A percentile compares a stretch with the other conserved stretches of the same genome.
These are phyloP conservation scores for Fusarium tuaranense DNA, from an alignment of 2,329 filamentous ascomycete genomes.

Conservation along the genomic window DNA sequence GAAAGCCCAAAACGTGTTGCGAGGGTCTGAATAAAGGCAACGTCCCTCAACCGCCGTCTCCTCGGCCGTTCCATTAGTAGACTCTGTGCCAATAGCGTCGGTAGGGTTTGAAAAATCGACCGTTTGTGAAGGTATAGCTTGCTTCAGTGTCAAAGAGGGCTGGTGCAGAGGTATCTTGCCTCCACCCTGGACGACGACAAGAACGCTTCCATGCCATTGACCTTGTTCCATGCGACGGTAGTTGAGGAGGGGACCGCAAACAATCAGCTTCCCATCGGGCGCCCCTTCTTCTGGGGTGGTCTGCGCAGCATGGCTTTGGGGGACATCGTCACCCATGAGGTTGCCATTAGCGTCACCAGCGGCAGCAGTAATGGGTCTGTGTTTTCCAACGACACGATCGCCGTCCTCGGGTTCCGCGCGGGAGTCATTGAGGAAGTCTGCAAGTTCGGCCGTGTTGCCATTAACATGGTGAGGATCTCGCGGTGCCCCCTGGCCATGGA, in stretches of 20 bases:
- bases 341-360: slow-evolving; percentile 41
- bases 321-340: slow-evolving; percentile 16
- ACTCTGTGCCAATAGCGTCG: slow-evolving; percentile 45
- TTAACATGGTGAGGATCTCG: slow-evolving; percentile 49
- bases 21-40: slow-evolving; percentile 73
- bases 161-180: slow-evolving; percentile 66
- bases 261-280: slow-evolving; percentile 68
- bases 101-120: slow-evolving; percentile 40
- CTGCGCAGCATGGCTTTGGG: slow-evolving; percentile 47
- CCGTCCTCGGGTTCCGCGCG: slow-evolving; percentile 58
- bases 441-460: slow-evolving; percentile 62
- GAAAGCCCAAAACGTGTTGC: slow-evolving; percentile 94
- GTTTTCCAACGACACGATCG: slow-evolving; percentile 51
- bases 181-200: slow-evolving; percentile 83
- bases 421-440: slow-evolving; percentile 66
- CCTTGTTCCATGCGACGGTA: slow-evolving; percentile 80
- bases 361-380: slow-evolving; percentile 63
- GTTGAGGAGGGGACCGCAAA: slow-evolving; percentile 81
- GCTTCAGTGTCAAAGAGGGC: slow-evolving; percentile 69
- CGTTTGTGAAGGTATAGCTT: slow-evolving; percentile 47
- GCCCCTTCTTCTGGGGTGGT: slow-evolving; percentile 29
- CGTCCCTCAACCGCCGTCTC: slow-evolving; percentile 54
- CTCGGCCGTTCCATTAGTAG: slow-evolving; percentile 52
- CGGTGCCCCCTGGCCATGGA: slow-evolving; percentile 39
- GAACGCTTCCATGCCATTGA: slow-evolving; percentile 85